phyloP scores from a whole-genome alignment of 225 moss, liverwort and hornwort species.

The Takakia lepidozioides region DNA sequence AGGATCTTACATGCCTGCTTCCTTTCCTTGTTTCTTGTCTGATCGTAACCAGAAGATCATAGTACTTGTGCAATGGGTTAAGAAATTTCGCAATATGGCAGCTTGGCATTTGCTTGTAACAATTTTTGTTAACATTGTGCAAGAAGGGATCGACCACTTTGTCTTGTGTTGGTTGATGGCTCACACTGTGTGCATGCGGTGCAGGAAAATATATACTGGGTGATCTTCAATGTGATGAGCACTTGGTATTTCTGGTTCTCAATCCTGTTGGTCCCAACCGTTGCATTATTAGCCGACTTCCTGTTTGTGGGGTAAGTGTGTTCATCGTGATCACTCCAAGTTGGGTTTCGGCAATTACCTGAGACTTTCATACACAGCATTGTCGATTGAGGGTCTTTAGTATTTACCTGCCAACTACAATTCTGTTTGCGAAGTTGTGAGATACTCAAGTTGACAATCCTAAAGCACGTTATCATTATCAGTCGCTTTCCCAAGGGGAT shows the following conservation, averaged over 20 bases:
- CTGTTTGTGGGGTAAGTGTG: conserved; percentile 19
- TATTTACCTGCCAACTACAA: no score
- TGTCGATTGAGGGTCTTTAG: no score
- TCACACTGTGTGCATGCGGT: neutral
- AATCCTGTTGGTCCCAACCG: conserved; percentile 21
- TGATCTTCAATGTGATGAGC: conserved; percentile 37
- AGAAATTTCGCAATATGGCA: no score
- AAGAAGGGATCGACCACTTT: neutral
- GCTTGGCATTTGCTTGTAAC: neutral
- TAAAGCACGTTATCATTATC: no score
- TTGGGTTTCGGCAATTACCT: neutral
- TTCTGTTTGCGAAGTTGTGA: neutral
- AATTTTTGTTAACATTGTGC: no score
- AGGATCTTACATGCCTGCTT: no score
- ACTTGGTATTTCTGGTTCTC: conserved; percentile 46
- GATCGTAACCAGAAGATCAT: no score
- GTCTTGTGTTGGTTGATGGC: neutral
- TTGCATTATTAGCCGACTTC: conserved; percentile 36
- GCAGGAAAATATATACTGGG: conserved; percentile 43
- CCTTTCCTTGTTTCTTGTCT: no score
- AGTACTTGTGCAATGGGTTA: no score
- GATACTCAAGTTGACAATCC: neutral
- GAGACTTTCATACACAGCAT: neutral
- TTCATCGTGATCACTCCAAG: neutral
- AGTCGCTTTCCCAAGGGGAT: no score